Base-by-base conservation (phyloP, 2,329 filamentous ascomycete species). In the Dichotomopilus funicola region DNA sequence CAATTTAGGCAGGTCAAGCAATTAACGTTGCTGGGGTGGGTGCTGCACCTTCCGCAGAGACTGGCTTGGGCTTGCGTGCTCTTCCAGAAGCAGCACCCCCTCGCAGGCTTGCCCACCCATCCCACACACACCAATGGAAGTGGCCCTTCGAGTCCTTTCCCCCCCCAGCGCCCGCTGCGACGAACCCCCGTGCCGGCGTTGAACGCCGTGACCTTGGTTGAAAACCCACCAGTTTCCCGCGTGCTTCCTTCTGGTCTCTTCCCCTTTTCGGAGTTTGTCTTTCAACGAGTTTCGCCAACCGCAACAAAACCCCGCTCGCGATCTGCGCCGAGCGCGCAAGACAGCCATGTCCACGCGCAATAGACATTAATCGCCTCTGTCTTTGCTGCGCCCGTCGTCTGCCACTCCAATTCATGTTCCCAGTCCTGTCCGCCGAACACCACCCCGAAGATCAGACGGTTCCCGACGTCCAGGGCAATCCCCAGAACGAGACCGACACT, bases 1-100 rank as follows among this genome's bases (percentile, higher is more conserved):
- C 64, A 60, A 62, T 64, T 66, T 66, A 66, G 65, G 65, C 65
- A 66, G 65, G 65, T 66, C 62, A 58, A 51, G 56, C 53, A 13
- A 59, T 62, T 55, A 54, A 53, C 47, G 36, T 51, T 51, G 54
- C 61, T 55, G 53, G 63, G 62, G 63, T 27, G 19, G 19, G 19
- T 27, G 60, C 59, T 65, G 63, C 62, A 65, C 62, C 60, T 57
- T 62, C 64, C 58, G 62, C 59, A 27, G 58, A 62, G 62, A 52
- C 51, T 57, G 45, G 58, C 42, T 31, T 33, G 48, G 42, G 50
- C 43, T 53, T 54, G 56, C 59, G 58, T 62, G 58, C 58, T 48
- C 45, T 63, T 61, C 61, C 59, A 63, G 57, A 62, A 62, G 57
- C 55, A 59, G 55, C 48, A 51, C 37, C 59, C 58, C 57, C 41